Evolutionary conservation across 2,329 filamentous ascomycete species (phyloP).

Genomic region (Dothistroma septosporum): DNA sequence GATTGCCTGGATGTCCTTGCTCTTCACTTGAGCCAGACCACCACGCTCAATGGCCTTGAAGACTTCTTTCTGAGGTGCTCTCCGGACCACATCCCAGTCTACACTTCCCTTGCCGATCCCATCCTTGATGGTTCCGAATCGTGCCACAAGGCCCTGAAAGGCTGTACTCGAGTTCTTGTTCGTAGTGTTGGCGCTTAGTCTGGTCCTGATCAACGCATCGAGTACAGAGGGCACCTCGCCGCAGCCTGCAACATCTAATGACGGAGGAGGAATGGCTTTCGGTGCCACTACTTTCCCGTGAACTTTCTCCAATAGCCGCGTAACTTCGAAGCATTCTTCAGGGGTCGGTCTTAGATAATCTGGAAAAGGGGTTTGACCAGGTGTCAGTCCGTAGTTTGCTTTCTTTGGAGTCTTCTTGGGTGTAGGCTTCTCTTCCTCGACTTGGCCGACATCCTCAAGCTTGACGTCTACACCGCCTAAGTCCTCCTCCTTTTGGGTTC

Average conservation of each 20-base stretch:
- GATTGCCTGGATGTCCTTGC: constrained; percentile 67
- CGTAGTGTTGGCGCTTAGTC: constrained; percentile 59
- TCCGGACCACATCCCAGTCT: constrained; percentile 67
- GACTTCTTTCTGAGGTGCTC: constrained; percentile 57
- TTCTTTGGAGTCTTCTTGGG: constrained; percentile 40
- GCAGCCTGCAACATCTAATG: constrained; percentile 66
- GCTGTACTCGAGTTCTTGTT: constrained; percentile 61
- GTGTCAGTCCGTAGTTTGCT: constrained; percentile 44
- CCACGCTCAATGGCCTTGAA: constrained; percentile 65
- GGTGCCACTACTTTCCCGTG: constrained; percentile 65
- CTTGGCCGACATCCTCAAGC: constrained; percentile 16
- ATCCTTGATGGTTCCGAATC: constrained; percentile 59
- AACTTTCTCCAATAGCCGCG: constrained; percentile 57
- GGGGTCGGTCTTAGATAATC: constrained; percentile 61
- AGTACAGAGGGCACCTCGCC: constrained; percentile 63
- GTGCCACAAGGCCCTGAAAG: constrained; percentile 60
- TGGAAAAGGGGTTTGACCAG: constrained; percentile 61
- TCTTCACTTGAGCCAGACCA: constrained; percentile 68
- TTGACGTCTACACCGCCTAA: constrained; percentile 2
- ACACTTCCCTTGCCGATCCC: constrained; percentile 68
- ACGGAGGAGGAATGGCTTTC: constrained; percentile 64
- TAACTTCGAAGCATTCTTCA: constrained; percentile 66
- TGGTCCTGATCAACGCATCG: constrained; percentile 60
- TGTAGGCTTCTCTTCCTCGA: constrained; percentile 17
- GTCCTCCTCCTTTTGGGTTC: constrained; percentile 12